phyloP scores from a whole-genome alignment of 306 rosid genomes.

The Sophora flavescens region DNA sequence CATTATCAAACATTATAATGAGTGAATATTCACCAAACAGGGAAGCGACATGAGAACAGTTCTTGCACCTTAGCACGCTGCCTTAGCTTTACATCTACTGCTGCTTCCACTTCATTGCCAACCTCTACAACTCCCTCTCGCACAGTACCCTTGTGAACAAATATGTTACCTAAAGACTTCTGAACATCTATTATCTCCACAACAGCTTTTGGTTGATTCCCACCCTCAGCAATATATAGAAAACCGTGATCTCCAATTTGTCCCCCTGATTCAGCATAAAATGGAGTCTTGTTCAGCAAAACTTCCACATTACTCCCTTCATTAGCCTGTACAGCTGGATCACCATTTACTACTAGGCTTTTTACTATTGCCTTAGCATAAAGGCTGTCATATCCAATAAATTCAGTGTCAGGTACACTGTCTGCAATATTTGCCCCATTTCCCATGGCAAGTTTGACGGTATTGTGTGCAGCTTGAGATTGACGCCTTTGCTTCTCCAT shows the following conservation, averaged over 20 bases:
- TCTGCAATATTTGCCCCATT: constrained; percentile 68
- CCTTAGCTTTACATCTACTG: constrained; percentile 83
- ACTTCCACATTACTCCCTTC: constrained; percentile 90
- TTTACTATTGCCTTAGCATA: constrained; percentile 77
- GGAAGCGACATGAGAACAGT: constrained; percentile 26
- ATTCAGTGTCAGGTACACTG: constrained; percentile 79
- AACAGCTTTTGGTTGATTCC: constrained; percentile 68
- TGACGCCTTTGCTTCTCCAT: constrained; percentile 97
- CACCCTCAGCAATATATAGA: constrained; percentile 68
- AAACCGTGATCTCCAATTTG: constrained; percentile 93
- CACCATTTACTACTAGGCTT: constrained; percentile 87
- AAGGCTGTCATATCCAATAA: constrained; percentile 85
- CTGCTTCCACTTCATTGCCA: constrained; percentile 93
- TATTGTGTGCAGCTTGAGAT: constrained; percentile 95
- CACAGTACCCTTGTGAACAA: constrained; percentile 89
- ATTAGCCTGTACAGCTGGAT: constrained; percentile 66
- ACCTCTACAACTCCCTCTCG: constrained; percentile 86
- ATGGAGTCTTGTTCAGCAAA: constrained; percentile 85
- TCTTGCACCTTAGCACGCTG: constrained; percentile 84
- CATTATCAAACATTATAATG: constrained; percentile 6
- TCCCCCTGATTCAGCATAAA: constrained; percentile 98
- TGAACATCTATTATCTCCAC: constrained; percentile 91
- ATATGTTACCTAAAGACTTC: constrained; percentile 82
- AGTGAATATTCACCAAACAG: constrained; percentile 25
- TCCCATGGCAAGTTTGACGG: constrained; percentile 78